phyloP scores from a whole-genome alignment of 495 filamentous ascomycete species.

The Ascodesmis nigricans region DNA sequence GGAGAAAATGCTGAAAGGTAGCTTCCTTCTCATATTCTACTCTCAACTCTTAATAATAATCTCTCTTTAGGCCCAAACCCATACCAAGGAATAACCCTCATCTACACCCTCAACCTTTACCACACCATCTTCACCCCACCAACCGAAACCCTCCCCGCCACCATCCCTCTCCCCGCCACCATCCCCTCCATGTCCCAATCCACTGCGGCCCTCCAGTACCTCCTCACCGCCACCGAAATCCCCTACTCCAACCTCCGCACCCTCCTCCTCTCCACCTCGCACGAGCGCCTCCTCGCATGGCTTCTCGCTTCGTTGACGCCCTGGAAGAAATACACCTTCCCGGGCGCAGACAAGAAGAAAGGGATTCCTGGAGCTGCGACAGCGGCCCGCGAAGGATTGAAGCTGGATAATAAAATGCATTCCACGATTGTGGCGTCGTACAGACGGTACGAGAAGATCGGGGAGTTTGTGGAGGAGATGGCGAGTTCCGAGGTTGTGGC shows the following conservation, averaged over 20 bases:
- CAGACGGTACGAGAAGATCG: constrained; percentile 35
- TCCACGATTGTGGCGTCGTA: constrained; percentile 44
- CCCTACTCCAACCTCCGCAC: not conserved
- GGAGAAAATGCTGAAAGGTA: constrained; percentile 75
- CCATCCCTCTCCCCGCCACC: constrained; percentile 3
- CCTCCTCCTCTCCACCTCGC: constrained; percentile 4
- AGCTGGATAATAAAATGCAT: constrained; percentile 47
- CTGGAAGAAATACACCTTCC: constrained; percentile 35
- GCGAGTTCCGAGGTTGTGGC: constrained; percentile 23
- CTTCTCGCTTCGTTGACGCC: constrained; percentile 50
- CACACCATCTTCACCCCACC: constrained; percentile 59
- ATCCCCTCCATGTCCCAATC: constrained; percentile 3
- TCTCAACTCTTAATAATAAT: constrained; percentile 4
- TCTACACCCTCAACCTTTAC: constrained; percentile 56
- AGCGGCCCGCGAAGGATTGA: constrained; percentile 53
- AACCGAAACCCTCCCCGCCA: constrained; percentile 17
- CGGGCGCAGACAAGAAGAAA: constrained; percentile 26
- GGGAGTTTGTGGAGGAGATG: constrained; percentile 25
- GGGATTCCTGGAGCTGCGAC: constrained; percentile 30
- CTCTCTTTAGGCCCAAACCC: constrained; percentile 41
- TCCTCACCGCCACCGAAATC: not conserved
- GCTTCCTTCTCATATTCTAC: not conserved
- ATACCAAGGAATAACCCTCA: constrained; percentile 39
- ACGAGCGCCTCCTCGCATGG: constrained; percentile 48
- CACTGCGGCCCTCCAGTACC: not conserved